These are phyloP conservation scores for Nitzschia putrida DNA, from an alignment of 108 stramenopile species.

Conservation along the genomic window DNA sequence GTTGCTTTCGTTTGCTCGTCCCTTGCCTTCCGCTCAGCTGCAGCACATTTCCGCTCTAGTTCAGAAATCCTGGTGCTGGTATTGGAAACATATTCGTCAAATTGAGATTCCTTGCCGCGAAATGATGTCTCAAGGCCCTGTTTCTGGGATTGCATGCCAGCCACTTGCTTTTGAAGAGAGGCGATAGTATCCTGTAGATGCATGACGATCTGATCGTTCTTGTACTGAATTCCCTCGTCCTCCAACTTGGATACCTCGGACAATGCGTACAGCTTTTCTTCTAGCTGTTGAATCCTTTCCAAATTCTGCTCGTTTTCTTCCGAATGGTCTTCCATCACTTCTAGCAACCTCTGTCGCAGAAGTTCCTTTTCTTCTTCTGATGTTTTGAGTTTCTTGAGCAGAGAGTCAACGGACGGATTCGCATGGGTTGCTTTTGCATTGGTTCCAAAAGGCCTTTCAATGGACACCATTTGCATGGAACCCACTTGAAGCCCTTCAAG, in stretches of 20 bases:
- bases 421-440: neutral
- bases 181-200: neutral
- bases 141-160: neutral
- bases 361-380: neutral
- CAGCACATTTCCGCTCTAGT: neutral
- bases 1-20: neutral
- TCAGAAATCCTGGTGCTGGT: conserved; percentile 2
- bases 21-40: neutral
- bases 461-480: conserved; percentile 3
- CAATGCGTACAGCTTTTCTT: conserved; percentile 1
- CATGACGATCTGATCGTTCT: neutral
- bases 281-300: neutral
- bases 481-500: conserved; percentile 5
- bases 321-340: neutral
- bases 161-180: neutral
- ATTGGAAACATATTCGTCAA: neutral
- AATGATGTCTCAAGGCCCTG: neutral
- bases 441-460: neutral
- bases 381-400: neutral
- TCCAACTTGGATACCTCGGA: neutral
- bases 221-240: neutral
- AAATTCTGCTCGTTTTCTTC: neutral
- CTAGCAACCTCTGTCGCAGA: neutral
- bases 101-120: neutral
- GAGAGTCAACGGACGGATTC: neutral